Conservation (phyloP, 1,284 basidiomycete genomes). For the Ustilago trichophora region DNA sequence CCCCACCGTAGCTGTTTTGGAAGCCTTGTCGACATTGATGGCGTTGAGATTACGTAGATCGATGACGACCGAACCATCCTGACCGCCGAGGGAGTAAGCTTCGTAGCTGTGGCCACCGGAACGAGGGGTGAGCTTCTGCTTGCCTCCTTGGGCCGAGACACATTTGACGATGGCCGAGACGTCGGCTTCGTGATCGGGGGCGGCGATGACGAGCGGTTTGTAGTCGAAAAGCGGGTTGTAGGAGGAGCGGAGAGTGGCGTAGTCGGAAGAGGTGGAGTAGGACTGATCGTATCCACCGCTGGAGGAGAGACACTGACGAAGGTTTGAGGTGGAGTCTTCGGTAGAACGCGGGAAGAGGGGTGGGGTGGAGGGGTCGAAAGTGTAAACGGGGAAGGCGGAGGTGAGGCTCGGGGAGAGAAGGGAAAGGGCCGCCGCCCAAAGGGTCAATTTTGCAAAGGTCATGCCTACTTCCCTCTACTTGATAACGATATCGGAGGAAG, state of each 20-base stretch:
- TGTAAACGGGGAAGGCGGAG: constrained; percentile 18
- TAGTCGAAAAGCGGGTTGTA: constrained; percentile 43
- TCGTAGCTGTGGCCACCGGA: constrained; percentile 72
- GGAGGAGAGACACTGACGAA: constrained; percentile 24
- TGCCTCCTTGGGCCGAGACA: constrained; percentile 65
- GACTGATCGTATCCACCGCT: constrained; percentile 13
- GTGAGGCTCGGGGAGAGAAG: too few species aligned
- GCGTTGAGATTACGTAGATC: constrained; percentile 71
- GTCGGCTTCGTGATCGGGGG: constrained; percentile 68
- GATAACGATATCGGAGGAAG: too few species aligned
- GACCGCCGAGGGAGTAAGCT: constrained; percentile 69
- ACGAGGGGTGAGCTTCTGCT: constrained; percentile 70
- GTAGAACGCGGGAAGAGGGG: background rate
- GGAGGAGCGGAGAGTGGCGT: constrained; percentile 7
- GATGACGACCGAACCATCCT: constrained; percentile 71
- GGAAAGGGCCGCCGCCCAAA: too few species aligned
- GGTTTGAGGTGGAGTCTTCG: background rate
- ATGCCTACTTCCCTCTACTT: too few species aligned
- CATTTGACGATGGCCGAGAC: constrained; percentile 69
- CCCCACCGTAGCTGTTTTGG: constrained; percentile 38
- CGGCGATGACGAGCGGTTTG: constrained; percentile 69
- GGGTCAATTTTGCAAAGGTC: too few species aligned
- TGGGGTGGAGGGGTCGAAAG: background rate
- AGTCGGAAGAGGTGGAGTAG: constrained; percentile 10
- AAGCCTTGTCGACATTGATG: constrained; percentile 69